Base-by-base conservation (phyloP, 768 basidiomycete species). In the Phylloporus sp. region DNA sequence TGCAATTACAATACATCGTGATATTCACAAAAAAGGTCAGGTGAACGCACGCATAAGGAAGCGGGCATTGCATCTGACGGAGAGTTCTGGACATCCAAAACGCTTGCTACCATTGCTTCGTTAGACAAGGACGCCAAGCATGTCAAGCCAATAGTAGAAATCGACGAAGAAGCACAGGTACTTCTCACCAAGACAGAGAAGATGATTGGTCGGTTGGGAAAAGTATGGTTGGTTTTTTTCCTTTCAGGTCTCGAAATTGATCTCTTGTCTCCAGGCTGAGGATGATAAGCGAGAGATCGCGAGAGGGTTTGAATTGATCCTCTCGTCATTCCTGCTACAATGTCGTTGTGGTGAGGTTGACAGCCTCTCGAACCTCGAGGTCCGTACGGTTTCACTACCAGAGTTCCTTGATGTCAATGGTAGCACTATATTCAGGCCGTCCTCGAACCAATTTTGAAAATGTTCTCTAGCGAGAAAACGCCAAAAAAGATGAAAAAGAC, bases 61-160 rank as follows among this genome's bases (percentile, higher is more conserved):
- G 66, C 79, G 16, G 86, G 80, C 2, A 79, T 80, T 20, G 80
- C 86, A 32, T 78, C 82, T 7, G 80, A 89, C 52, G 90, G 91
- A 26, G 78, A 85, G 59, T 81, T 90, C 54, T 97, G 93, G 93
- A 73, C 88, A 9, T 76, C 81, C 4, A 82, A 82, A 61, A 79
- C 82, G 10, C 73, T 93, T 11, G 64, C 71, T 6, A 80, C 76
- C 12, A 76, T 89, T 50, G 70, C 73, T 43, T 52, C 62, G 40
- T 64, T 95, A 26, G 84, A 88, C 65, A 72, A 74, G 36, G 87
- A 91, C 64, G 63, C 66, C 27, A 92, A 91, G 62, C 88, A 92
- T 54, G 77, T 86, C 45, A 70, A 74, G 6, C 57, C 73, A 6
- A 68, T 85, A 1, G 67, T 69, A 8, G 78, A 82, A 9, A 57